A percentile compares a stretch with the other conserved stretches of the same genome.
These are phyloP conservation scores for Cercospora sojina DNA, from an alignment of 2,329 filamentous ascomycete genomes.

Conservation along the genomic window DNA sequence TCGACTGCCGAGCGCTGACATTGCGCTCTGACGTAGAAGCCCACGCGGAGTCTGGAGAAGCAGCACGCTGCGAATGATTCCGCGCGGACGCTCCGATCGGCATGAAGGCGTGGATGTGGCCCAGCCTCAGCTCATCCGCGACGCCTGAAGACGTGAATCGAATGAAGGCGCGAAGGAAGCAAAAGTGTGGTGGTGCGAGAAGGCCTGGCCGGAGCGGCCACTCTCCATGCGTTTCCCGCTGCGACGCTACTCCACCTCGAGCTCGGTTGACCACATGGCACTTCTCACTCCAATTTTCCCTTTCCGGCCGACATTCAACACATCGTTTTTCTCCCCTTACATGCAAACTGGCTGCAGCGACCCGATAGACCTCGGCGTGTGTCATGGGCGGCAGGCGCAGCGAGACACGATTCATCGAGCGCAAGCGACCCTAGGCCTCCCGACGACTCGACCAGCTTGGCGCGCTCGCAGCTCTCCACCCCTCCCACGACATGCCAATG, in stretches of 20 bases:
- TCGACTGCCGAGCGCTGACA: neutral
- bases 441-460: neutral
- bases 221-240: neutral
- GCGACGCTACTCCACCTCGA: neutral
- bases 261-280: conserved; percentile 1
- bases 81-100: neutral
- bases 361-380: neutral
- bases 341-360: neutral
- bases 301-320: neutral
- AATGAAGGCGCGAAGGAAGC: neutral
- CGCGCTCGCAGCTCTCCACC: neutral
- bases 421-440: neutral
- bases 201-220: neutral
- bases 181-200: conserved; percentile 4
- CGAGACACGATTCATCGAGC: neutral
- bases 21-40: neutral
- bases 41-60: neutral
- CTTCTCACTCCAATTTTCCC: conserved; percentile 8
- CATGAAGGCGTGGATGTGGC: neutral
- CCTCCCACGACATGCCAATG: conserved; percentile 23
- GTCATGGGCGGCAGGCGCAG: neutral
- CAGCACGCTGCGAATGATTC: neutral
- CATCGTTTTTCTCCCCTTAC: conserved; percentile 1
- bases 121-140: neutral
- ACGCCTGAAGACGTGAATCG: neutral